These are phyloP conservation scores for Mucor racemosus DNA, from an alignment of 371 early-diverging fungal species.

Conservation along the genomic window DNA sequence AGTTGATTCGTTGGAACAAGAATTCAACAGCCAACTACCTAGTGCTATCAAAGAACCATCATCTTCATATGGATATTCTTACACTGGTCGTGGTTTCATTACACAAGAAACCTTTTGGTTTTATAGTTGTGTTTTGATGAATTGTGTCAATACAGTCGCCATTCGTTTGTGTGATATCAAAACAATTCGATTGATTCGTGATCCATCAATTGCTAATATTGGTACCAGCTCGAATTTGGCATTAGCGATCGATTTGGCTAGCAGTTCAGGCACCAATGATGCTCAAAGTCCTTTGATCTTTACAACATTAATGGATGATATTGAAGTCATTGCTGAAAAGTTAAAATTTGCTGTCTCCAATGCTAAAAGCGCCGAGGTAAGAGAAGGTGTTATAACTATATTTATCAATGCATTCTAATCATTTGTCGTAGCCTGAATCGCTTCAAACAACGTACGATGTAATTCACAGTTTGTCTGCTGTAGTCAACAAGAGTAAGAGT, in stretches of 20 bases:
- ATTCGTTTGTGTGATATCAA: constrained; percentile 44
- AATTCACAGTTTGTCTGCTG: constrained; percentile 44
- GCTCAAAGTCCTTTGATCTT: constrained; percentile 39
- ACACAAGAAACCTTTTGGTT: constrained; percentile 57
- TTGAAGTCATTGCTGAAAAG: constrained; percentile 45
- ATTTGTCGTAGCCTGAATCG: constrained; percentile 32
- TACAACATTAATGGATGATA: constrained; percentile 44
- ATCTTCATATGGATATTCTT: constrained; percentile 42
- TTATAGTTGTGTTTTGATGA: constrained; percentile 50
- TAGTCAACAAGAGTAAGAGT: constrained; percentile 36
- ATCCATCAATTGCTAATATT: constrained; percentile 37
- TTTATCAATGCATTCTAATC: not conserved
- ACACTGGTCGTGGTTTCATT: constrained; percentile 50
- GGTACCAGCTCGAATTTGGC: constrained; percentile 41
- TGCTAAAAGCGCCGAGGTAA: constrained; percentile 40
- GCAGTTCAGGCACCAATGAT: constrained; percentile 13
- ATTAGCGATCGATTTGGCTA: constrained; percentile 38
- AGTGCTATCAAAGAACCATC: constrained; percentile 31
- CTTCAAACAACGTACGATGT: constrained; percentile 49
- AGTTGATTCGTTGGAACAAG: constrained; percentile 39
- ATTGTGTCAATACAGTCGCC: constrained; percentile 53
- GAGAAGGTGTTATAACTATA: no score
- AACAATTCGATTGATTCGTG: constrained; percentile 41
- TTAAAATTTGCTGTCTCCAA: constrained; percentile 47
- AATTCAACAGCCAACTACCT: constrained; percentile 37